These are phyloP conservation scores for Fusarium domesticum DNA, from an alignment of 2,329 filamentous ascomycete genomes.

Conservation along the genomic window DNA sequence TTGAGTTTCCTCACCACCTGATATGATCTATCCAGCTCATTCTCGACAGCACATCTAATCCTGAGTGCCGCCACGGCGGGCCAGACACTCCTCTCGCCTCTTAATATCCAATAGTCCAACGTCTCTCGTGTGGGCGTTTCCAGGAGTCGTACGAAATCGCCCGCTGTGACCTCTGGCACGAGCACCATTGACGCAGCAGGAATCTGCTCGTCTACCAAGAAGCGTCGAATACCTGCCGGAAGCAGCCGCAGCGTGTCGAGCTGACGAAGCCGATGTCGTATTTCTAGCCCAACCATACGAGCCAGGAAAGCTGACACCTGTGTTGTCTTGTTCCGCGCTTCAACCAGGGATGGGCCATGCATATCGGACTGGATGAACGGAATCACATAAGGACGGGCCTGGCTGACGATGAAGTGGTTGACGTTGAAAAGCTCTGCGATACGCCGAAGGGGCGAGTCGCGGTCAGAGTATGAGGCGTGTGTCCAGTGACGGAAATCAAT, in stretches of 20 bases:
- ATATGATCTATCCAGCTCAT: constrained; percentile 82
- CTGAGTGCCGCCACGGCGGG: constrained; percentile 79
- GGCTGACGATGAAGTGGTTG: constrained; percentile 92
- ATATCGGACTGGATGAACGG: constrained; percentile 81
- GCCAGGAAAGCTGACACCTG: constrained; percentile 58
- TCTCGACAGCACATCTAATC: constrained; percentile 80
- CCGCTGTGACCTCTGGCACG: constrained; percentile 71
- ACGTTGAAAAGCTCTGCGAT: constrained; percentile 86
- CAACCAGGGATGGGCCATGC: constrained; percentile 66
- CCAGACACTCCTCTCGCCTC: constrained; percentile 87
- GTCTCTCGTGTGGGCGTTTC: constrained; percentile 75
- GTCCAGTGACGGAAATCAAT: constrained; percentile 67
- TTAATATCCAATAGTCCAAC: constrained; percentile 79
- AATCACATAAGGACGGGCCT: constrained; percentile 84
- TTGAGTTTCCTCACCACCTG: constrained; percentile 68
- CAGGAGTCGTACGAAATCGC: constrained; percentile 75
- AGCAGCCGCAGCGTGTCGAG: constrained; percentile 74
- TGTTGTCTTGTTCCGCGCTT: constrained; percentile 55
- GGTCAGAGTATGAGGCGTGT: constrained; percentile 61
- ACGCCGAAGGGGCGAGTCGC: constrained; percentile 62
- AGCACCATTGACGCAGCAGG: constrained; percentile 76
- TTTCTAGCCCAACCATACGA: constrained; percentile 69
- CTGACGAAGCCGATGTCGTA: constrained; percentile 77
- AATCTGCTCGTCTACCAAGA: constrained; percentile 79
- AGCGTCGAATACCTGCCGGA: constrained; percentile 65